A percentile compares a stretch with the other conserved stretches of the same genome.
These are phyloP conservation scores for Imleria badia DNA, from an alignment of 768 basidiomycete species.

Conservation along the genomic window DNA sequence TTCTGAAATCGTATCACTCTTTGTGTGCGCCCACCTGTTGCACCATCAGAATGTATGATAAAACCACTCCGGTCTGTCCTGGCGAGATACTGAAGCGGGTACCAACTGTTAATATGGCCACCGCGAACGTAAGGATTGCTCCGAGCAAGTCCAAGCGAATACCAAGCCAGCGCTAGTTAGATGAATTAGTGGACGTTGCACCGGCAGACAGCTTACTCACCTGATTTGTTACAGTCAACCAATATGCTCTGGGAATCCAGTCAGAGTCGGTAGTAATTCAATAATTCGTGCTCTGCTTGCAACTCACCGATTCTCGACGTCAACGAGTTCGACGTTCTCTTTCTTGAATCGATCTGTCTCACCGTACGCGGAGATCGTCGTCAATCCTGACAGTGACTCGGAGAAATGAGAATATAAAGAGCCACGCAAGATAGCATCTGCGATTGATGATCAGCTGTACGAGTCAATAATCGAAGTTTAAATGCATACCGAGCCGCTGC, in stretches of 20 bases:
- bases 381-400: constrained; percentile 82
- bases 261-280: background rate
- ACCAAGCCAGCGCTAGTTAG: constrained; percentile 72
- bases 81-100: constrained; percentile 75
- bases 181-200: background rate
- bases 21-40: constrained; percentile 55
- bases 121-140: constrained; percentile 64
- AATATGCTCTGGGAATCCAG: constrained; percentile 61
- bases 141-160: constrained; percentile 90
- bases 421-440: constrained; percentile 83
- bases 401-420: constrained; percentile 91
- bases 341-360: constrained; percentile 71
- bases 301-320: constrained; percentile 75
- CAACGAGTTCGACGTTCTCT: constrained; percentile 74
- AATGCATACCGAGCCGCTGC: constrained; percentile 53
- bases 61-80: constrained; percentile 69
- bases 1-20: background rate
- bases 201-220: constrained; percentile 26
- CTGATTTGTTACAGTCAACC: constrained; percentile 84
- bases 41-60: constrained; percentile 78
- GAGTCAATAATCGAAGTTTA: background rate
- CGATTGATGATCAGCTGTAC: background rate
- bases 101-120: constrained; percentile 76
- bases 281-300: background rate
- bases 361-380: constrained; percentile 87